These are phyloP conservation scores for Coniochaeta sp. DNA, from an alignment of 2,329 filamentous ascomycete genomes.

Conservation along the genomic window DNA sequence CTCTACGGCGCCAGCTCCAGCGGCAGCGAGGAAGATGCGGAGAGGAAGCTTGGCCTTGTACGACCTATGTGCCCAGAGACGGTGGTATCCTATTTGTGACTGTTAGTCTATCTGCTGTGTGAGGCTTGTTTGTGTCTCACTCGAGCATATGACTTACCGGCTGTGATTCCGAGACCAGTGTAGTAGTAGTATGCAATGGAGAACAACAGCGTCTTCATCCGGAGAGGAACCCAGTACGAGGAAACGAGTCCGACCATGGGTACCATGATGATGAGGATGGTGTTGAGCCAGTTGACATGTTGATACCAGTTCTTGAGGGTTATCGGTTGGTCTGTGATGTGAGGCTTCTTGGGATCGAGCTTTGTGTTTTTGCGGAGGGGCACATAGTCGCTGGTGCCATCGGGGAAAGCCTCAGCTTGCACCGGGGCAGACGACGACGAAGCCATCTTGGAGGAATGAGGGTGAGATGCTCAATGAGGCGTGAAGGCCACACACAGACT, in stretches of 20 bases:
- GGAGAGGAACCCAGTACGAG: conserved; percentile 71
- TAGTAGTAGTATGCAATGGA: conserved; percentile 76
- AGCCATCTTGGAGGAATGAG: conserved; percentile 20
- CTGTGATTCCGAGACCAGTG: conserved; percentile 74
- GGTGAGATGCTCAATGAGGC: conserved; percentile 4
- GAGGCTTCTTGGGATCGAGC: conserved; percentile 61
- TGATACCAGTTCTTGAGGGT: conserved; percentile 82
- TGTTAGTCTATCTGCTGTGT: not conserved
- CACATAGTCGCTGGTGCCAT: conserved; percentile 50
- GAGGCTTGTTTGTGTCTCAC: conserved; percentile 1
- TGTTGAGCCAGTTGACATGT: conserved; percentile 92
- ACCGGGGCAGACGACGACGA: conserved; percentile 29
- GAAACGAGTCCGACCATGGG: conserved; percentile 67
- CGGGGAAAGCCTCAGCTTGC: conserved; percentile 36
- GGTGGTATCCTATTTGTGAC: conserved; percentile 56
- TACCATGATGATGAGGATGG: conserved; percentile 70
- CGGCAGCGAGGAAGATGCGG: conserved; percentile 73
- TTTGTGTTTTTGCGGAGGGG: conserved; percentile 37
- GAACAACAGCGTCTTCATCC: conserved; percentile 65
- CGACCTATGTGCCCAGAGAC: conserved; percentile 79
- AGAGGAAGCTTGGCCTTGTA: conserved; percentile 73
- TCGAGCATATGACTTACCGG: conserved; percentile 44
- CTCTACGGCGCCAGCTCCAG: conserved; percentile 77
- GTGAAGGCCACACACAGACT: conserved; percentile 2
- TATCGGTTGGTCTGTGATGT: conserved; percentile 78